These are phyloP conservation scores for Taphrina wiesneri DNA, from an alignment of 1,139 yeast species.

Conservation along the genomic window DNA sequence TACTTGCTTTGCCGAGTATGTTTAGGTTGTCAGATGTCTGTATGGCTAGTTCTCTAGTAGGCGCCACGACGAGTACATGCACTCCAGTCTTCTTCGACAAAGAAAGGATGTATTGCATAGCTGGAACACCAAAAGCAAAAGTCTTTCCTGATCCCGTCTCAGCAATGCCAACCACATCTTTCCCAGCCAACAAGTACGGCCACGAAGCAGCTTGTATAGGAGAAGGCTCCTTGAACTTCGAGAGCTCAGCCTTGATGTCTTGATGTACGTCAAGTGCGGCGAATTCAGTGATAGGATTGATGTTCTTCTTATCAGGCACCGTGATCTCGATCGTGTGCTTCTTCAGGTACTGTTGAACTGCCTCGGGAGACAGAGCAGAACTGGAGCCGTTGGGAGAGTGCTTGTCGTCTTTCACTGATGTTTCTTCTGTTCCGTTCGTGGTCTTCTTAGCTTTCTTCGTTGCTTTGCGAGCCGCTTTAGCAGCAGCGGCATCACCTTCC, in stretches of 20 bases:
- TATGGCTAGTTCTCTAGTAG: slow-evolving; percentile 94
- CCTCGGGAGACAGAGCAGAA: slow-evolving; percentile 47
- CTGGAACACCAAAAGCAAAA: slow-evolving; percentile 96
- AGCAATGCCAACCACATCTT: slow-evolving; percentile 95
- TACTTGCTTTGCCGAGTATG: slow-evolving; percentile 63
- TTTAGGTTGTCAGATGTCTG: slow-evolving; percentile 73
- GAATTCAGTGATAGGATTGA: slow-evolving; percentile 74
- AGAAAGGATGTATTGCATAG: slow-evolving; percentile 63
- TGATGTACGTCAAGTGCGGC: slow-evolving; percentile 60
- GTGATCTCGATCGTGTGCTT: slow-evolving; percentile 80
- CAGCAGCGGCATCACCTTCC: slow-evolving; percentile 48
- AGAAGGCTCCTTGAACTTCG: slow-evolving; percentile 82
- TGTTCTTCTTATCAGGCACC: slow-evolving; percentile 56
- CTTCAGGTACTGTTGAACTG: slow-evolving; percentile 59
- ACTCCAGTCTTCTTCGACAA: slow-evolving; percentile 51
- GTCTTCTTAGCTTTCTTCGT: slow-evolving; percentile 41
- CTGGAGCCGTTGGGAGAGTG: slow-evolving; percentile 29
- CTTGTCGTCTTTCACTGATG: neutral
- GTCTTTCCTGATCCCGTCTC: slow-evolving; percentile 99
- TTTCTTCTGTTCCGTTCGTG: neutral
- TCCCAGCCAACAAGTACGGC: slow-evolving; percentile 81
- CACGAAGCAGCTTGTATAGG: slow-evolving; percentile 97
- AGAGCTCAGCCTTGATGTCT: slow-evolving; percentile 58
- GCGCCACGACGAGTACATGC: slow-evolving; percentile 82
- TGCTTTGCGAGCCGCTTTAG: slow-evolving; percentile 50